Evolutionary conservation across 177 flowering plant genomes (phyloP).

Genomic region (Vitis hybrid): DNA sequence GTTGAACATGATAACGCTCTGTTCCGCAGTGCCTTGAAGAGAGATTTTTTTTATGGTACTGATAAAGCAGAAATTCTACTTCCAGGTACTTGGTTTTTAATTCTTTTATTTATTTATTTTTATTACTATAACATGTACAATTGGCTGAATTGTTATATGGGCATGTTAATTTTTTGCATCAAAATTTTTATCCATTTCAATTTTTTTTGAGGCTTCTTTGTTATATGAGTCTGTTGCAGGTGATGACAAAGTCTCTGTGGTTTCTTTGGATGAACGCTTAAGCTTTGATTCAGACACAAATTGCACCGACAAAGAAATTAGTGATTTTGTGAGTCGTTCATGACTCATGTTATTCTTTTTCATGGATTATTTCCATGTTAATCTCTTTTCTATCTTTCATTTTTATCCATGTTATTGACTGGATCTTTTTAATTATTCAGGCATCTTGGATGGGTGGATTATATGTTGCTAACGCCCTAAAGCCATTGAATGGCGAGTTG

Average conservation of each 20-base stretch:
- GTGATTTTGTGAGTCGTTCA: slow-evolving; percentile 53
- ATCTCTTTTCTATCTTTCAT: not conserved
- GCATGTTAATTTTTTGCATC: not conserved
- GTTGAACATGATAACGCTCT: slow-evolving; percentile 19
- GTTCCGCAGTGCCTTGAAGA: slow-evolving; percentile 35
- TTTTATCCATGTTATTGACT: not conserved
- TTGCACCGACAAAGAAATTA: slow-evolving; percentile 47
- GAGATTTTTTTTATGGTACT: slow-evolving; percentile 35
- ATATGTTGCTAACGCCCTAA: slow-evolving; percentile 39
- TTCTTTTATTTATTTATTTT: too few relatives aligned
- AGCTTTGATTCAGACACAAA: slow-evolving; percentile 31
- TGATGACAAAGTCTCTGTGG: slow-evolving; percentile 53
- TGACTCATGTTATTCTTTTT: not conserved
- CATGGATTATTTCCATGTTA: not conserved
- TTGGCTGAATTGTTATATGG: not conserved
- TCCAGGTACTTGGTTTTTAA: slow-evolving; percentile 47
- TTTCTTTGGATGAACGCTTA: slow-evolving; percentile 46
- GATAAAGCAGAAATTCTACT: slow-evolving; percentile 55
- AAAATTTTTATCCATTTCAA: not conserved
- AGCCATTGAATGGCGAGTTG: slow-evolving; percentile 54
- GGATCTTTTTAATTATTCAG: slow-evolving; percentile 31
- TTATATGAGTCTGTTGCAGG: slow-evolving; percentile 40
- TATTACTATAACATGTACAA: not conserved
- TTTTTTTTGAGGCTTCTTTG: not conserved
- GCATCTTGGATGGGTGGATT: slow-evolving; percentile 90